Evolutionary conservation across 2,329 filamentous ascomycete species (phyloP), one percentile per base, ranked within the genome.

Genomic region (Monosporascus sp.): DNA sequence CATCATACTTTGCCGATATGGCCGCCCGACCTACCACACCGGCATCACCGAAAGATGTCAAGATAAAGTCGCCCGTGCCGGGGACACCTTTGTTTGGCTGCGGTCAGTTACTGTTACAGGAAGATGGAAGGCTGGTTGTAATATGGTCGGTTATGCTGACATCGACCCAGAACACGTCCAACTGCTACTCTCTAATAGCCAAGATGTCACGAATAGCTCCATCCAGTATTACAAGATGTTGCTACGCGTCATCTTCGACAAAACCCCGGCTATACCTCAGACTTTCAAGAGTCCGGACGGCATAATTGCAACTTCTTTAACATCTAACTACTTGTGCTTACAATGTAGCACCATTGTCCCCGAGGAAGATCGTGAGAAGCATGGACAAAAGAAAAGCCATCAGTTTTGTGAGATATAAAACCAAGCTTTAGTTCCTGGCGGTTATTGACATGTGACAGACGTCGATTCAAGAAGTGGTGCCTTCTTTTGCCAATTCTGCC

Each of bases 401-500:
- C 79, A 84, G 50, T 91, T 92, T 63, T 90, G 88, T 91, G 76
- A 52, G 76, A 70, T 48, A 7, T 35, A 16, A 19, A n/a, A 11
- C 11, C 20, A 5, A 3, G n/a, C 11, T 35, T 7, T 31, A 20
- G 24, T n/a, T n/a, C 26, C 17, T 26, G 14, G 24, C 14, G 14
- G 38, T 20, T 35, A 6, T 48, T 31, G 20, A 40, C 40, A 58
- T 50, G 44, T 22, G 52, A 20, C 60, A 91, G 88, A 88, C 65
- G 87, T 92, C 40, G 89, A 94, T 65, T 93, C 89, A 24, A 78
- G 85, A 54, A 86, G 81, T 60, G 89, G 89, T 40, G 80, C 84
- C 49, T 74, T 94, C 7, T 93, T 87, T 70, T 94, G 89, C 69
- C 87, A 91, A 59, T 85, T 90, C 66, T 94, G 89, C 66, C 82